phyloP scores from a whole-genome alignment of 768 basidiomycete genomes.

The Tubosaeta brunneosetosa region DNA sequence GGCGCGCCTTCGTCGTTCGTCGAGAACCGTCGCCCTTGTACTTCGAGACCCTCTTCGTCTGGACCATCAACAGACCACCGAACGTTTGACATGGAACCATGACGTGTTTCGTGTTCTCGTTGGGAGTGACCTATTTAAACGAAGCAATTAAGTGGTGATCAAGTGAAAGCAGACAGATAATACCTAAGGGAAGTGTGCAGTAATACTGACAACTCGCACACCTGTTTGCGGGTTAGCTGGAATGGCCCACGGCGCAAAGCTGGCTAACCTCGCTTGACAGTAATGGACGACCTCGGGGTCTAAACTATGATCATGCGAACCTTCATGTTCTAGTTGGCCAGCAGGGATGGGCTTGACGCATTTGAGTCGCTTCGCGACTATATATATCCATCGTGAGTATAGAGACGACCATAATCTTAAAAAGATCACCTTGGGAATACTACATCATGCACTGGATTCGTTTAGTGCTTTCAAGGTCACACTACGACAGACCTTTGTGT shows the following conservation, averaged over 20 bases:
- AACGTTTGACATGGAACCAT: slow-evolving; percentile 57
- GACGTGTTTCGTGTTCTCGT: slow-evolving; percentile 54
- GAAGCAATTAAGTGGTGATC: not conserved
- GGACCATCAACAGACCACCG: slow-evolving; percentile 52
- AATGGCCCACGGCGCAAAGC: not conserved
- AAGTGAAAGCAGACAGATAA: not conserved
- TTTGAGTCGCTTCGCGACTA: slow-evolving; percentile 47
- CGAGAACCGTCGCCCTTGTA: slow-evolving; percentile 50
- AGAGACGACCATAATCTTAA: not conserved
- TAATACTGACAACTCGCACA: slow-evolving; percentile 55
- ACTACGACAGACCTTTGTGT: slow-evolving; percentile 45
- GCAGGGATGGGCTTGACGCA: slow-evolving; percentile 46
- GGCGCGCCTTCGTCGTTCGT: slow-evolving; percentile 53
- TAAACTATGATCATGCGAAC: slow-evolving; percentile 44
- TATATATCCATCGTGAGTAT: not conserved
- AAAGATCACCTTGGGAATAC: slow-evolving; percentile 49
- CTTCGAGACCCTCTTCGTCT: slow-evolving; percentile 44
- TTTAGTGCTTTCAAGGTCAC: not conserved
- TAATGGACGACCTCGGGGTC: slow-evolving; percentile 45
- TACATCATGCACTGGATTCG: slow-evolving; percentile 14
- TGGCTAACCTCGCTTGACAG: slow-evolving; percentile 43
- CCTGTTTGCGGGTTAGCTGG: slow-evolving; percentile 24
- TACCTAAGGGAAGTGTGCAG: slow-evolving; percentile 52
- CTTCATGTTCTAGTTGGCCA: slow-evolving; percentile 39
- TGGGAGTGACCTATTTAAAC: slow-evolving; percentile 45